These are phyloP conservation scores for Moringa oleifera DNA, from an alignment of 345 rosid genomes.

Conservation along the genomic window DNA sequence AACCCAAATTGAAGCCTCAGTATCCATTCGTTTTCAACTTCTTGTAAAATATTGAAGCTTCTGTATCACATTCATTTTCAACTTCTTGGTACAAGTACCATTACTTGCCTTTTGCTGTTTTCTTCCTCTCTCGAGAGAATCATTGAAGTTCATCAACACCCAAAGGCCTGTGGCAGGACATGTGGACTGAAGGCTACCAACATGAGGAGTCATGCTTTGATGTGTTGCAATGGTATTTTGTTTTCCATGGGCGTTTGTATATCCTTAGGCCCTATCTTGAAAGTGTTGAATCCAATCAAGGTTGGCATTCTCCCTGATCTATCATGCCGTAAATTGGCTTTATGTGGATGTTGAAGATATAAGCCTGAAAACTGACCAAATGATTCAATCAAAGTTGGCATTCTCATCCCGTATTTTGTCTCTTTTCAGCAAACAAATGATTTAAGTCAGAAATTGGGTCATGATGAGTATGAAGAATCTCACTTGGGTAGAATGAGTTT, in stretches of 20 bases:
- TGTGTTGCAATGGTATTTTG: neutral
- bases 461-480: too few relatives aligned
- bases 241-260: slow-evolving; percentile 3
- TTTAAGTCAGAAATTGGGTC: too few relatives aligned
- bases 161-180: slow-evolving; percentile 14
- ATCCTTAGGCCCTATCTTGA: neutral
- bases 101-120: neutral
- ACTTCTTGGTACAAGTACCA: too few relatives aligned
- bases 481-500: neutral
- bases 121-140: neutral
- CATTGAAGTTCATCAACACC: slow-evolving; percentile 10
- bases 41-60: neutral
- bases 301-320: slow-evolving; percentile 1
- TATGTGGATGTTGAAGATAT: neutral
- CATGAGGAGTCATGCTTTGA: slow-evolving; percentile 19
- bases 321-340: slow-evolving; percentile 1
- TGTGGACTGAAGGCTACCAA: slow-evolving; percentile 17
- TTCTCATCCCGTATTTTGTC: too few relatives aligned
- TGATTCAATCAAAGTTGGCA: neutral
- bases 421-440: slow-evolving; percentile 4
- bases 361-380: too few relatives aligned
- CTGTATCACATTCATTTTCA: too few relatives aligned
- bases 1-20: neutral
- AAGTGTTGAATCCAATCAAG: neutral
- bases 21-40: neutral